These are phyloP conservation scores for Monilinia fructicola DNA, from an alignment of 2,329 filamentous ascomycete species.

Conservation along the genomic window DNA sequence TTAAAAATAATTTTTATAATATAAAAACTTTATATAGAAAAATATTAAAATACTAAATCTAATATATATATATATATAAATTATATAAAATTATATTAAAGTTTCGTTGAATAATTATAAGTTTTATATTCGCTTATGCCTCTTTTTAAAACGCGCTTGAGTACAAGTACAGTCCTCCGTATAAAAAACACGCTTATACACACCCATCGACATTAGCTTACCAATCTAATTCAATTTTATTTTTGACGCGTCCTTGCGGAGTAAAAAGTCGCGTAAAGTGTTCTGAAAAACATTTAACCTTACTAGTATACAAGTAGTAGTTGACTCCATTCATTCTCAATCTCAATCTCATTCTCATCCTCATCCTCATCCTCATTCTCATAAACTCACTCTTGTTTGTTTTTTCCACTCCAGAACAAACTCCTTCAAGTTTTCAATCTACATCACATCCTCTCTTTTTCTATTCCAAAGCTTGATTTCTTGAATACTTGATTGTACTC, in stretches of 20 bases:
- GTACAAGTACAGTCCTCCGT: too few species aligned
- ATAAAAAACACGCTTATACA: constrained; percentile 3
- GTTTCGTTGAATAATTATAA: too few species aligned
- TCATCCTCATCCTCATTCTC: too few species aligned
- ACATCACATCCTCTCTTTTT: constrained; percentile 4
- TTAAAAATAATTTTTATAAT: too few species aligned
- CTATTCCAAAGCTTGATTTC: not conserved
- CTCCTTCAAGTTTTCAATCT: constrained; percentile 8
- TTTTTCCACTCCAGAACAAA: constrained; percentile 20
- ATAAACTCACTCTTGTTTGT: constrained; percentile 10
- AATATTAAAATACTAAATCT: too few species aligned
- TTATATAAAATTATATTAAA: too few species aligned
- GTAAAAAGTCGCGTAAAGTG: constrained; percentile 24
- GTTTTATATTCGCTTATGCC: too few species aligned
- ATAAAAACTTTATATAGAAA: too few species aligned
- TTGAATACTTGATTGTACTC: constrained; percentile 1
- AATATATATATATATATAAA: too few species aligned
- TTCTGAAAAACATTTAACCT: constrained; percentile 27
- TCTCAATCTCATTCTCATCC: too few species aligned
- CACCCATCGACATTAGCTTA: constrained; percentile 21
- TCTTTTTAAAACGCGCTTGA: too few species aligned
- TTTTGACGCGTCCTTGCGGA: constrained; percentile 26
- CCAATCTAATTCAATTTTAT: constrained; percentile 10
- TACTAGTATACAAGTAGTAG: too few species aligned
- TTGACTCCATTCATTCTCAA: constrained; percentile 19